A percentile compares a stretch with the other conserved stretches of the same genome.
Conservation (phyloP, 768 basidiomycete species). For the Termitomyces sp. region DNA sequence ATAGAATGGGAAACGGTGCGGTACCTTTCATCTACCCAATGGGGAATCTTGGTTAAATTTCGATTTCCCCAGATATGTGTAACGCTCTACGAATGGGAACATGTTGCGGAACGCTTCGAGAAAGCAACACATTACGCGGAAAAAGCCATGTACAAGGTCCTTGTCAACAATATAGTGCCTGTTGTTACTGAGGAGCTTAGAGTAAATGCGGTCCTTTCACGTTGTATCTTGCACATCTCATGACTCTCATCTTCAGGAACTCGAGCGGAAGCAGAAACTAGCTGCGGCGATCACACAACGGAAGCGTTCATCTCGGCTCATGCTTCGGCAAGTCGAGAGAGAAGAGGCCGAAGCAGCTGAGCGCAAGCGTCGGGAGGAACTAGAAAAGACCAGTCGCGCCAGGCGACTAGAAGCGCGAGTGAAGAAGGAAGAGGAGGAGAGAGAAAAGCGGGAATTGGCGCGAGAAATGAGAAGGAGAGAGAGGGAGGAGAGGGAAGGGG, state of each 20-base stretch:
- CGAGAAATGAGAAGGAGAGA: constrained; percentile 52
- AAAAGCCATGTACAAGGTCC: constrained; percentile 67
- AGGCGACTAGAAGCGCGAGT: constrained; percentile 53
- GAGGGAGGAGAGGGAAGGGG: constrained; percentile 43
- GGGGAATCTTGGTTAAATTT: not conserved
- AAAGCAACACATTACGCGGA: constrained; percentile 78
- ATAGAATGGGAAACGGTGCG: constrained; percentile 91
- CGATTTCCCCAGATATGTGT: constrained; percentile 62
- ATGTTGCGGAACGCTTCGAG: constrained; percentile 69
- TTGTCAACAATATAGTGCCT: constrained; percentile 68
- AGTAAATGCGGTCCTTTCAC: constrained; percentile 33
- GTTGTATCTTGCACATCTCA: constrained; percentile 1
- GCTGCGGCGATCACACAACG: constrained; percentile 80
- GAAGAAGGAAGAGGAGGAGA: constrained; percentile 54
- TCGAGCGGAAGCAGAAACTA: constrained; percentile 54
- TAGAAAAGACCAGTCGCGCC: constrained; percentile 63
- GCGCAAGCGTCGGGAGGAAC: constrained; percentile 59
- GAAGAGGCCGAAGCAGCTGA: constrained; percentile 65
- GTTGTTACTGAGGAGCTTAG: constrained; percentile 62
- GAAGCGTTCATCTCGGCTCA: constrained; percentile 89
- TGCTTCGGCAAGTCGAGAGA: constrained; percentile 73
- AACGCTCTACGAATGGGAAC: constrained; percentile 83
- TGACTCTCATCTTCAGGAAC: constrained; percentile 40
- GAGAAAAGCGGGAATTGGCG: constrained; percentile 51
- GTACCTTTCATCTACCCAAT: not conserved